Percentiles rank a stretch among this genome's conserved stretches.
These are phyloP conservation scores for Penicillium psychrosexuale DNA, from an alignment of 2,329 filamentous ascomycete species.

Conservation along the genomic window DNA sequence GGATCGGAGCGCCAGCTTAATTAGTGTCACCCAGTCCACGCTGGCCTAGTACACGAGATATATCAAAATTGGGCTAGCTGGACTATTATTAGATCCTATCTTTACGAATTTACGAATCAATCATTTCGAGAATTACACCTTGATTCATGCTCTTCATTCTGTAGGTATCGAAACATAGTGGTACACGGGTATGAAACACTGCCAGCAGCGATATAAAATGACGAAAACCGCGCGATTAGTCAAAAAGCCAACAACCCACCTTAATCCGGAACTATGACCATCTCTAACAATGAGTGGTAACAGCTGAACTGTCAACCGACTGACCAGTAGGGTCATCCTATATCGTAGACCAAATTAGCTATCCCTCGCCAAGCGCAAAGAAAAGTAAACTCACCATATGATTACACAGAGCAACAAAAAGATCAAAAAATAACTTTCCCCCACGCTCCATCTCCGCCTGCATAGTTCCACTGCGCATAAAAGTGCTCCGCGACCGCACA, in stretches of 20 bases:
- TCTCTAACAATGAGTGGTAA: slow-evolving; percentile 1
- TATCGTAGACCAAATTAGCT: not conserved
- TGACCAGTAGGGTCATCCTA: slow-evolving; percentile 27
- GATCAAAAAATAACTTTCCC: slow-evolving; percentile 84
- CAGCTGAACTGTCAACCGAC: slow-evolving; percentile 19
- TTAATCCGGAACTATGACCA: not conserved
- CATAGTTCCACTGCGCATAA: slow-evolving; percentile 93
- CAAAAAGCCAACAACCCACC: not conserved
- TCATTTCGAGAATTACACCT: not conserved
- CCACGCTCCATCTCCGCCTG: slow-evolving; percentile 90
- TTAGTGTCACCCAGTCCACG: not conserved
- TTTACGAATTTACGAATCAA: slow-evolving; percentile 9
- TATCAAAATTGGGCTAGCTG: not conserved
- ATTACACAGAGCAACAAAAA: slow-evolving; percentile 90
- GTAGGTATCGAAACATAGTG: slow-evolving; percentile 10
- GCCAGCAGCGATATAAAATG: slow-evolving; percentile 1
- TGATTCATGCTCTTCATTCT: not conserved
- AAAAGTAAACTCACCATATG: slow-evolving; percentile 63
- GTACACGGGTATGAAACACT: slow-evolving; percentile 19
- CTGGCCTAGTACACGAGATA: not conserved
- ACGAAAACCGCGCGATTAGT: not conserved
- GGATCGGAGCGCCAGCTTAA: not conserved
- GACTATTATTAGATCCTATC: not conserved
- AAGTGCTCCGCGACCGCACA: slow-evolving; percentile 80
- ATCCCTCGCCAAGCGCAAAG: not conserved